Evolutionary conservation across 129 eudicot genomes (phyloP).

Genomic region (Kitagawia praeruptora): DNA sequence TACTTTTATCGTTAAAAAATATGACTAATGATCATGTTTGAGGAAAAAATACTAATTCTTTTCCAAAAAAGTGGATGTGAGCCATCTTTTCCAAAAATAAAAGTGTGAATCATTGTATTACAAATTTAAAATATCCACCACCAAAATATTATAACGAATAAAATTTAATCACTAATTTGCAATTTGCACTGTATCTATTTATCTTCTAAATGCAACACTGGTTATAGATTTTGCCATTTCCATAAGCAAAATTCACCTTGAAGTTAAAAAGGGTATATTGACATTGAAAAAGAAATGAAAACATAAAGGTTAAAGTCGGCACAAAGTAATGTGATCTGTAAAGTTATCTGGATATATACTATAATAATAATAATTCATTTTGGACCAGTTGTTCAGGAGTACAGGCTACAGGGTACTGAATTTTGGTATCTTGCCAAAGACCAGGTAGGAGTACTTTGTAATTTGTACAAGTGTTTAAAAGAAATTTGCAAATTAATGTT

Average conservation of each 20-base stretch:
- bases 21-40: no score
- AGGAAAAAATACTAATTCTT: no score
- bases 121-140: no score
- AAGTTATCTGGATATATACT: slow-evolving; percentile 2
- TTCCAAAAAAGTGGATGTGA: no score
- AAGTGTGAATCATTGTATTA: no score
- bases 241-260: background rate
- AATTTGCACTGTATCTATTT: no score
- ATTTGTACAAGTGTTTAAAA: background rate
- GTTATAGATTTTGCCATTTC: background rate
- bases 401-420: background rate
- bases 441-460: background rate
- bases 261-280: background rate
- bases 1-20: no score
- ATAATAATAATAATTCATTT: slow-evolving; percentile 1
- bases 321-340: slow-evolving; percentile 3
- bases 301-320: background rate
- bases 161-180: no score
- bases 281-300: background rate
- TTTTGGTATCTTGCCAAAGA: background rate
- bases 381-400: background rate
- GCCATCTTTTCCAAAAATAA: no score
- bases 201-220: background rate
- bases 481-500: background rate
- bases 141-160: no score